Evolutionary conservation across 1,139 yeast species (phyloP).

Genomic region (Candida pseudoviswanathii): DNA sequence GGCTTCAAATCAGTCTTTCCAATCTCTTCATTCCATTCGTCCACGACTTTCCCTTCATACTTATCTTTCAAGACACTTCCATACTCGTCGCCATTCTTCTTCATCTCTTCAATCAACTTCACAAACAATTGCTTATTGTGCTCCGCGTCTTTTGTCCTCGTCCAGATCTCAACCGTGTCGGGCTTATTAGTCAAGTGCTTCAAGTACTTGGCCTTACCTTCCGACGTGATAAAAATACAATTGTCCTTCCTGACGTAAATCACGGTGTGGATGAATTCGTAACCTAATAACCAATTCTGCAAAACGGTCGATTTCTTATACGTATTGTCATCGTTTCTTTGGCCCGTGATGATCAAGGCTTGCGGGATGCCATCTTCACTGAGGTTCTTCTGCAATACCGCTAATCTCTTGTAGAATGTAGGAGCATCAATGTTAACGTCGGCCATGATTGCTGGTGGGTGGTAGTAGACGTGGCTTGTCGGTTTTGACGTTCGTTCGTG

Average conservation of each 20-base stretch:
- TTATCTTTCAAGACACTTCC: slow-evolving; percentile 75
- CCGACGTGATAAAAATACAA: slow-evolving; percentile 72
- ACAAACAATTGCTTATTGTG: slow-evolving; percentile 70
- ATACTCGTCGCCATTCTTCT: slow-evolving; percentile 45
- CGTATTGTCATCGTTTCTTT: slow-evolving; percentile 84
- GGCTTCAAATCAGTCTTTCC: slow-evolving; percentile 39
- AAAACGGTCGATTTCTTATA: slow-evolving; percentile 86
- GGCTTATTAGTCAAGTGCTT: slow-evolving; percentile 49
- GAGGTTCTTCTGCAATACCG: slow-evolving; percentile 42
- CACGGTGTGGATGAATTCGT: slow-evolving; percentile 91
- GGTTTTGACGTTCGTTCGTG: background rate
- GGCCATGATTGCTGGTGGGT: slow-evolving; percentile 26
- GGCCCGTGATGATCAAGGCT: slow-evolving; percentile 73
- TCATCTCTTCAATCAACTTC: slow-evolving; percentile 55
- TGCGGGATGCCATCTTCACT: slow-evolving; percentile 51
- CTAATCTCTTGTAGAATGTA: slow-evolving; percentile 43
- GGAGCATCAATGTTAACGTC: slow-evolving; percentile 44
- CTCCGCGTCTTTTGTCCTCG: slow-evolving; percentile 79
- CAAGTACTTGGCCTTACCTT: slow-evolving; percentile 84
- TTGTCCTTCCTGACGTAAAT: slow-evolving; percentile 64
- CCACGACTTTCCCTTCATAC: slow-evolving; percentile 79
- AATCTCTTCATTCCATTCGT: slow-evolving; percentile 74
- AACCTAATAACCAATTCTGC: slow-evolving; percentile 92
- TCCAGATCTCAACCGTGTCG: slow-evolving; percentile 64
- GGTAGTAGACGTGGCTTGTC: background rate